phyloP scores from a whole-genome alignment of 306 rosid genomes.

The Cicer bijugum region DNA sequence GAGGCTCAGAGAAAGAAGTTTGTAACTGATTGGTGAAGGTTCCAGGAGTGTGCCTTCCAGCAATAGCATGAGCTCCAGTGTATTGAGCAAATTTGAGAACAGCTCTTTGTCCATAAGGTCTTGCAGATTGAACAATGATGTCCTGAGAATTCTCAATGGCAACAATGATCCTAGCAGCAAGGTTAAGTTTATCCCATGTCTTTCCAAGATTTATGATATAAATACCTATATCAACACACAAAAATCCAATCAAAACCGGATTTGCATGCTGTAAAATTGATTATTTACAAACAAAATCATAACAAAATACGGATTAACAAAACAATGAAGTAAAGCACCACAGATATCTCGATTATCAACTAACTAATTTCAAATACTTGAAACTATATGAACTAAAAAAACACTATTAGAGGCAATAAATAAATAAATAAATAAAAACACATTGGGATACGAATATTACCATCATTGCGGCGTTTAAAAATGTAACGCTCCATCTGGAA shows the following conservation, averaged over 20 bases:
- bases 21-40: slow-evolving; percentile 91
- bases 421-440: too few species aligned
- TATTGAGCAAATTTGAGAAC: slow-evolving; percentile 84
- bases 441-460: slow-evolving; percentile 42
- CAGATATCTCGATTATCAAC: background rate
- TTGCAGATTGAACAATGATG: slow-evolving; percentile 77
- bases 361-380: background rate
- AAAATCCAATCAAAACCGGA: background rate
- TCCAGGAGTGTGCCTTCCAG: slow-evolving; percentile 89
- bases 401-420: background rate
- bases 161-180: slow-evolving; percentile 87
- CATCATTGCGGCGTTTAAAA: slow-evolving; percentile 88
- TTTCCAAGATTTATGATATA: slow-evolving; percentile 81
- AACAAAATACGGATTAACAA: too few species aligned
- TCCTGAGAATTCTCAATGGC: slow-evolving; percentile 85
- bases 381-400: background rate
- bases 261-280: background rate
- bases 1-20: slow-evolving; percentile 83
- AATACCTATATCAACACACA: slow-evolving; percentile 54
- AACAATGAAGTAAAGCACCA: background rate
- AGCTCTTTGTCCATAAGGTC: slow-evolving; percentile 89
- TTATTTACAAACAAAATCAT: too few species aligned
- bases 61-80: slow-evolving; percentile 83
- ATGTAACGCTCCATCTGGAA: slow-evolving; percentile 93
- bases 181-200: slow-evolving; percentile 82